Evolutionary conservation across 257 asterid genomes (phyloP).

Genomic region (Galeopsis tetrahit): DNA sequence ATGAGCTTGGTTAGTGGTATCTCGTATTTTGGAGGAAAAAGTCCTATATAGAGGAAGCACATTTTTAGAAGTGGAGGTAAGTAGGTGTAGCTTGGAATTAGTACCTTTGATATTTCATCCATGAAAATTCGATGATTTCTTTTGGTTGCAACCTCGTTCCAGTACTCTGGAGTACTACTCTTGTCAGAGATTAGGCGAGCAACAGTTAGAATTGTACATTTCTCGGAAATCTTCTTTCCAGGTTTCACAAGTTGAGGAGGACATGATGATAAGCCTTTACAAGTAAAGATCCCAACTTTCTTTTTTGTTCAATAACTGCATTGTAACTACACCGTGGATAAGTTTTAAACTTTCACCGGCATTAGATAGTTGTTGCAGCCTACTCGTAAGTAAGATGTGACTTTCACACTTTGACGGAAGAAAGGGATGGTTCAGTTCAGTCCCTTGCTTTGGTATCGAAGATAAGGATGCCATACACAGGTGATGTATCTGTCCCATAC

Average conservation of each 20-base stretch:
- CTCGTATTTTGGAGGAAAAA: background rate
- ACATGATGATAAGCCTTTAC: no score
- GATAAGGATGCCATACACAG: no score
- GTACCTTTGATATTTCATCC: slow-evolving; percentile 1
- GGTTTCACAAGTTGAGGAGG: no score
- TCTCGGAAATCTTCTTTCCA: background rate
- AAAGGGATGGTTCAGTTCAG: no score
- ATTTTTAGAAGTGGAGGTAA: background rate
- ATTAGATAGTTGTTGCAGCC: no score
- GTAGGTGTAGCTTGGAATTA: background rate
- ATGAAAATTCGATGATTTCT: background rate
- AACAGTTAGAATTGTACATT: background rate
- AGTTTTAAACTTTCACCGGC: no score
- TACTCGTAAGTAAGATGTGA: no score
- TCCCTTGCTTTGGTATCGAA: no score
- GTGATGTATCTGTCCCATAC: no score
- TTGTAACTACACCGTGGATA: no score
- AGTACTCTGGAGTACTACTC: background rate
- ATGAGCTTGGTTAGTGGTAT: background rate
- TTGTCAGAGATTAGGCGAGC: background rate
- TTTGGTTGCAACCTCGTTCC: no score
- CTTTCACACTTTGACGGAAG: no score
- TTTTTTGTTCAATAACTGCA: background rate
- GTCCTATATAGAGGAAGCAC: background rate
- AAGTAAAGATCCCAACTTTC: background rate